A percentile compares a stretch with the other conserved stretches of the same genome.
phyloP scores from a whole-genome alignment of 768 basidiomycete species.

The Suillus plorans region DNA sequence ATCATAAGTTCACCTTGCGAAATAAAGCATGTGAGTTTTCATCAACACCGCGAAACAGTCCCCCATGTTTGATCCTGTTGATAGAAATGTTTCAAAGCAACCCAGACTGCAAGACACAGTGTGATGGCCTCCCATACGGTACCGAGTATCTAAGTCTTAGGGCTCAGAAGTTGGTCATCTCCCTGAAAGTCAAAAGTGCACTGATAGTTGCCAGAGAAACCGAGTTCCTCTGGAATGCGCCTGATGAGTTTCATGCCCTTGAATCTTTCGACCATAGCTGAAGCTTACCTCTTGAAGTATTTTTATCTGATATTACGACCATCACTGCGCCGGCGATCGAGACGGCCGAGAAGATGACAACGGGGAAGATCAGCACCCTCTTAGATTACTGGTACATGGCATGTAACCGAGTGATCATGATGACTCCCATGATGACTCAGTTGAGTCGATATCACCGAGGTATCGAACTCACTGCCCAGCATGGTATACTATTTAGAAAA shows the following conservation, averaged over 20 bases:
- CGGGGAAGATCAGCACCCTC: background rate
- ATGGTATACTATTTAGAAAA: background rate
- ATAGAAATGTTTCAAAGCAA: background rate
- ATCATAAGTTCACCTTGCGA: background rate
- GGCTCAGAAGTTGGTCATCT: background rate
- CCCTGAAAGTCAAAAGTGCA: background rate
- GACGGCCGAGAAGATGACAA: background rate
- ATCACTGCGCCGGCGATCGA: background rate
- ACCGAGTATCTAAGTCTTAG: background rate
- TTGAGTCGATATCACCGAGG: background rate
- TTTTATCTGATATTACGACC: background rate
- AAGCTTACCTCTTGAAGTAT: background rate
- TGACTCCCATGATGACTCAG: background rate
- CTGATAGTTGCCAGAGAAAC: background rate
- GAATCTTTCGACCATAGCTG: background rate
- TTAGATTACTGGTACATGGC: background rate
- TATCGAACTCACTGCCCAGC: background rate
- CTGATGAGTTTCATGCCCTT: background rate
- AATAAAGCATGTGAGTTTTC: background rate
- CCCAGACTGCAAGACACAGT: background rate
- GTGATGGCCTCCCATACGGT: background rate
- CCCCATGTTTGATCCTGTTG: background rate
- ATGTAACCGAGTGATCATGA: background rate
- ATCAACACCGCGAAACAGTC: background rate
- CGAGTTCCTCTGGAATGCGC: background rate